Conservation (phyloP, 345 rosid species). For the Arabis hirsuta region DNA sequence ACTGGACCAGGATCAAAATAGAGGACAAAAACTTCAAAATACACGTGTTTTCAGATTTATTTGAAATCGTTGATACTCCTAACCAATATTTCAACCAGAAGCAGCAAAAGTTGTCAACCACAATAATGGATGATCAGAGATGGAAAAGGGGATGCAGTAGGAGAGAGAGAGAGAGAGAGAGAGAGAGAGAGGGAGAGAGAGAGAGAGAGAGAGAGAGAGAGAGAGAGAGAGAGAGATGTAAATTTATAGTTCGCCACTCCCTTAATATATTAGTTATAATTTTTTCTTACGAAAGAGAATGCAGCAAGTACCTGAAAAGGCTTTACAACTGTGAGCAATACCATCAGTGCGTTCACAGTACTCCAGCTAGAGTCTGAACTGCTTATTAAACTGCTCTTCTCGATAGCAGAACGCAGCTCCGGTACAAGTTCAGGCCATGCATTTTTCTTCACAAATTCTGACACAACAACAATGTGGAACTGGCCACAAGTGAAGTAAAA, state of each 20-base stretch:
- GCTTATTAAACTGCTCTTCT: slow-evolving; percentile 58
- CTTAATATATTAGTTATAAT: background rate
- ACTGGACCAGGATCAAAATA: slow-evolving; percentile 19
- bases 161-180: too few species aligned
- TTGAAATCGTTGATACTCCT: slow-evolving; percentile 9
- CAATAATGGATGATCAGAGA: slow-evolving; percentile 3
- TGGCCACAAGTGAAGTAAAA: slow-evolving; percentile 43
- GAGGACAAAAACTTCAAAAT: slow-evolving; percentile 15
- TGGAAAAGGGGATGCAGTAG: slow-evolving; percentile 1
- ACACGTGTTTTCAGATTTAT: slow-evolving; percentile 16
- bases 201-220: background rate
- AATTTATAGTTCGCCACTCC: slow-evolving; percentile 3
- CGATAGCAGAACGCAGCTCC: slow-evolving; percentile 62
- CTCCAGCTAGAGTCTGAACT: slow-evolving; percentile 52
- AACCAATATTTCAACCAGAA: slow-evolving; percentile 15
- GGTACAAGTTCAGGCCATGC: slow-evolving; percentile 84
- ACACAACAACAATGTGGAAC: slow-evolving; percentile 62
- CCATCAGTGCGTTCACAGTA: slow-evolving; percentile 61
- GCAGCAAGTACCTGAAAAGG: slow-evolving; percentile 75
- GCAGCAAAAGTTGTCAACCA: slow-evolving; percentile 13
- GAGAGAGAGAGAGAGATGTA: background rate
- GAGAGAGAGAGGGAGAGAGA: too few species aligned
- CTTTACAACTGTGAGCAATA: slow-evolving; percentile 68
- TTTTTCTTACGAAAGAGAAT: slow-evolving; percentile 1
- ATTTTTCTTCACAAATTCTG: slow-evolving; percentile 70